Percentiles rank a stretch among this genome's conserved stretches.
These are phyloP conservation scores for Plasmodium cynomolgi DNA, from an alignment of 169 alveolate genomes.

Conservation along the genomic window DNA sequence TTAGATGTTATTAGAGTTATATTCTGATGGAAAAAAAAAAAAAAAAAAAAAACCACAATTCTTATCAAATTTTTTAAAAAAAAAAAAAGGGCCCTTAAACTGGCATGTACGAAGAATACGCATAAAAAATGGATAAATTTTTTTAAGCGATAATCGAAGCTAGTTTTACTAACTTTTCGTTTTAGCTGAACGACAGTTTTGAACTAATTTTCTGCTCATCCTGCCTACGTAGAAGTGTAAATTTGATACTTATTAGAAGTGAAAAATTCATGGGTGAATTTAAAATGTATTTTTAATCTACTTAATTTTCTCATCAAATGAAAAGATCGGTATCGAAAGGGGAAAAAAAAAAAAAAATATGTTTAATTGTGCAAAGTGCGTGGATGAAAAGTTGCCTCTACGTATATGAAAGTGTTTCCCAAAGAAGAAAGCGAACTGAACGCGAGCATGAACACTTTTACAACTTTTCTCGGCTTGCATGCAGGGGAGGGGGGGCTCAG, in stretches of 20 bases:
- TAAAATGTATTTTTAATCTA: not conserved
- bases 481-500: slow-evolving; percentile 15
- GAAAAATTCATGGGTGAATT: not conserved
- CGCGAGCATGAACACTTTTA: slow-evolving; percentile 15
- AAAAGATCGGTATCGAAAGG: not conserved
- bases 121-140: not conserved
- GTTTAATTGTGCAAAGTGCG: not conserved
- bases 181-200: not conserved
- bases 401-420: not conserved
- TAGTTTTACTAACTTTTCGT: not conserved
- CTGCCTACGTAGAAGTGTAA: not conserved
- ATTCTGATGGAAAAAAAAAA: not conserved
- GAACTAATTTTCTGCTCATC: not conserved
- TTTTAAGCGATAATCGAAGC: not conserved
- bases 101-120: not conserved
- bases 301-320: not conserved
- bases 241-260: not conserved
- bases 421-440: not conserved
- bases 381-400: not conserved
- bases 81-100: not conserved
- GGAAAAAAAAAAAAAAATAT: not conserved
- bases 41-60: not conserved
- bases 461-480: slow-evolving; percentile 36
- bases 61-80: not conserved
- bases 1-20: not conserved